phyloP scores from a whole-genome alignment of 2,329 filamentous ascomycete genomes.

The Trichoderma lentiforme region DNA sequence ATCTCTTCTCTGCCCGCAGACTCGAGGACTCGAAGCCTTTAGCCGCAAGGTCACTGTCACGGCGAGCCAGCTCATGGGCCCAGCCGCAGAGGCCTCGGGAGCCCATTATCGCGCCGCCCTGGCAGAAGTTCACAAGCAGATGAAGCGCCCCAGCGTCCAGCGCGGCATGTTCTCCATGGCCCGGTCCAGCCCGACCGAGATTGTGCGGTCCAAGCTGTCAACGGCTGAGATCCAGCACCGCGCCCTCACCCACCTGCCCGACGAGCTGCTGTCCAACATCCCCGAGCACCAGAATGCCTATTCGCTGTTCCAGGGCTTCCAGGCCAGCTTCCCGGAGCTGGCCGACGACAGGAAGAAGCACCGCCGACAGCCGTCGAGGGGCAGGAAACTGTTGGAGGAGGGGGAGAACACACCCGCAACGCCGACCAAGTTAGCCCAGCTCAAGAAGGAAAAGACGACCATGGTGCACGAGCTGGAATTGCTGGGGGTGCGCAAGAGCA shows the following conservation, averaged over 20 bases:
- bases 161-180: conserved; percentile 88
- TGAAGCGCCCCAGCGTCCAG: conserved; percentile 79
- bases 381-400: conserved; percentile 72
- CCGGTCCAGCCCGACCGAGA: conserved; percentile 85
- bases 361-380: conserved; percentile 67
- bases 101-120: conserved; percentile 83
- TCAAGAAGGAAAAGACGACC: conserved; percentile 76
- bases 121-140: conserved; percentile 82
- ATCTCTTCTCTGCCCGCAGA: conserved; percentile 46
- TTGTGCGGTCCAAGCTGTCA: conserved; percentile 88
- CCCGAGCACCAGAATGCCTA: conserved; percentile 83
- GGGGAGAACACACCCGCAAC: conserved; percentile 50
- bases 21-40: conserved; percentile 86
- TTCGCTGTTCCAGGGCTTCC: conserved; percentile 94
- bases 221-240: conserved; percentile 91
- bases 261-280: conserved; percentile 85
- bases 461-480: conserved; percentile 87
- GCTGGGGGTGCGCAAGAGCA: conserved; percentile 89
- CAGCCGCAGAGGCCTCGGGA: conserved; percentile 50
- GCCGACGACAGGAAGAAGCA: conserved; percentile 68
- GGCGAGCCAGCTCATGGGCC: conserved; percentile 81
- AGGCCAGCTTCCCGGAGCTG: conserved; percentile 75
- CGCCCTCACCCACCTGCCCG: conserved; percentile 80
- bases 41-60: conserved; percentile 92
- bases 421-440: conserved; percentile 64